Evolutionary conservation across 108 stramenopile species (phyloP).

Genomic region (Cyclotella distinguenda): DNA sequence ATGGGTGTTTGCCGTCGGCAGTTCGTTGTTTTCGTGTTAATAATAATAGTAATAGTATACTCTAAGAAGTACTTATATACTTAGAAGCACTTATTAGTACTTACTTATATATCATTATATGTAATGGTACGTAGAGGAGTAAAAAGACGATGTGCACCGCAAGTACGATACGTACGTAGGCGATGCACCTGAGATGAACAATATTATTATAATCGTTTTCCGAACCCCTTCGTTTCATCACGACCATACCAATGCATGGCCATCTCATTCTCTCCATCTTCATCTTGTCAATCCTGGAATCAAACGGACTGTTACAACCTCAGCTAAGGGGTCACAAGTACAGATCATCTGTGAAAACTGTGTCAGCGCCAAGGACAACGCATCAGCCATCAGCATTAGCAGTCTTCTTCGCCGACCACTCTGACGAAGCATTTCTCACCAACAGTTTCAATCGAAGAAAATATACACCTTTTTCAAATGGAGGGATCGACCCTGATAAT

Average conservation of each 20-base stretch:
- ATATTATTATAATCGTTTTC: no score
- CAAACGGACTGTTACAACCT: neutral
- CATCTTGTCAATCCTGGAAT: neutral
- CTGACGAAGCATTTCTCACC: neutral
- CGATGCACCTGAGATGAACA: no score
- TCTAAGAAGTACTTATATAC: no score
- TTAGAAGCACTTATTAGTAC: no score
- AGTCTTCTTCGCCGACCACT: slow-evolving; percentile 7
- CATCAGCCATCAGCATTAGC: neutral
- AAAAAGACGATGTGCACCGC: no score
- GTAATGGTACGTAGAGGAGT: no score
- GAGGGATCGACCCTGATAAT: slow-evolving; percentile 4
- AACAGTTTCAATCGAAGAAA: neutral
- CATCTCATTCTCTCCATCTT: neutral
- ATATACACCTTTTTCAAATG: neutral
- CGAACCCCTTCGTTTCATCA: no score
- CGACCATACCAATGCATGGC: neutral
- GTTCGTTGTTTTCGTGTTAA: no score
- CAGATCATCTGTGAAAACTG: neutral
- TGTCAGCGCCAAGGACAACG: neutral
- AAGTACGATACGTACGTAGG: no score
- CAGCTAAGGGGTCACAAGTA: neutral
- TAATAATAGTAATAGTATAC: no score
- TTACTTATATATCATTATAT: no score
- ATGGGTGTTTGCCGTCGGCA: no score